phyloP scores from a whole-genome alignment of 768 basidiomycete species.

The Trametes meyenii region DNA sequence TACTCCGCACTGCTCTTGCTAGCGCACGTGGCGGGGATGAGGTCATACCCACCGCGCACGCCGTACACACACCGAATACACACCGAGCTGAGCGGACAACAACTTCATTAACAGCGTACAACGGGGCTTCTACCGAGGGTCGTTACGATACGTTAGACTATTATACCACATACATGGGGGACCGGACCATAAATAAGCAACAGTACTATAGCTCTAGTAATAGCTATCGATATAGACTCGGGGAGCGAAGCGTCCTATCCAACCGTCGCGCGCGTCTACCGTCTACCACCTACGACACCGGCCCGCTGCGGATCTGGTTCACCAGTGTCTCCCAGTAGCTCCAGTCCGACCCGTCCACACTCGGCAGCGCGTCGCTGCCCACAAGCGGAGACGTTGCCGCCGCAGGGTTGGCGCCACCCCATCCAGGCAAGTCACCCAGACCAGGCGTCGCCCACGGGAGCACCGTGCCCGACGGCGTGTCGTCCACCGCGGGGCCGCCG shows the following conservation, averaged over 20 bases:
- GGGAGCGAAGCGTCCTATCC: background rate
- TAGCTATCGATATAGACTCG: background rate
- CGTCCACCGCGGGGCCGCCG: slow-evolving; percentile 54
- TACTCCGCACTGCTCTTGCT: background rate
- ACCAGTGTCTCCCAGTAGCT: slow-evolving; percentile 82
- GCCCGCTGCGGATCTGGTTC: slow-evolving; percentile 48
- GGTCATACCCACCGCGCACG: background rate
- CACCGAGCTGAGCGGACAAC: background rate
- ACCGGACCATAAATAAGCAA: background rate
- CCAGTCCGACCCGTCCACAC: slow-evolving; percentile 70
- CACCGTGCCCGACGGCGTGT: slow-evolving; percentile 27
- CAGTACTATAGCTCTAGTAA: background rate
- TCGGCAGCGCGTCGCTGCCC: slow-evolving; percentile 49
- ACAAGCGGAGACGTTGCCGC: slow-evolving; percentile 36
- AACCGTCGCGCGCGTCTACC: background rate
- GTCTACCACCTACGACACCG: slow-evolving; percentile 25
- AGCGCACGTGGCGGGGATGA: background rate
- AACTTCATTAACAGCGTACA: background rate
- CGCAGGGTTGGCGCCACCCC: slow-evolving; percentile 44
- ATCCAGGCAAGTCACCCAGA: slow-evolving; percentile 58
- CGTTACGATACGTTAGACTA: background rate
- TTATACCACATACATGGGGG: background rate
- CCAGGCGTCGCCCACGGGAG: slow-evolving; percentile 65
- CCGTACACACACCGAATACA: background rate
- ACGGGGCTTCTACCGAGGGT: background rate